These are phyloP conservation scores for Penicillium sclerotiorum DNA, from an alignment of 2,329 filamentous ascomycete genomes.

Conservation along the genomic window DNA sequence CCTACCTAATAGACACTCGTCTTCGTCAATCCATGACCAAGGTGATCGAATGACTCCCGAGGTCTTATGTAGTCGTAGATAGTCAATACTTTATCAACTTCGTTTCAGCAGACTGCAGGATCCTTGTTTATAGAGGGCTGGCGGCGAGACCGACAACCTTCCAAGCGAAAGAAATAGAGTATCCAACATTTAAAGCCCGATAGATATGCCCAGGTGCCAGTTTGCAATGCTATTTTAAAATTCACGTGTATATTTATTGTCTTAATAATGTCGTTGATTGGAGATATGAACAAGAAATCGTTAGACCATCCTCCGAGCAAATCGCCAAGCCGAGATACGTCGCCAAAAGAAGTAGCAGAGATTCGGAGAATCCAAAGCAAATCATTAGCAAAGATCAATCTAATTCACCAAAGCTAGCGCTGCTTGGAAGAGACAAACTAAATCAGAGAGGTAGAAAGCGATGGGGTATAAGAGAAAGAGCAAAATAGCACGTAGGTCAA, in stretches of 20 bases:
- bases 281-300: conserved; percentile 2
- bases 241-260: too few relatives aligned
- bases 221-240: too few relatives aligned
- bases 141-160: too few relatives aligned
- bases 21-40: background rate
- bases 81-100: too few relatives aligned
- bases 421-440: background rate
- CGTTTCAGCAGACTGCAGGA: too few relatives aligned
- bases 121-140: too few relatives aligned
- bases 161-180: too few relatives aligned
- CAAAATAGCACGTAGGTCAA: background rate
- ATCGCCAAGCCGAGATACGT: background rate
- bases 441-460: background rate
- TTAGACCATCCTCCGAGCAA: background rate
- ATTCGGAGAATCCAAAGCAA: background rate
- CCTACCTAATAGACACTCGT: background rate
- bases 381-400: background rate
- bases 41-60: background rate
- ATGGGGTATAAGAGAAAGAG: background rate
- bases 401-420: background rate
- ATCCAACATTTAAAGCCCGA: too few relatives aligned
- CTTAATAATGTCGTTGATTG: too few relatives aligned
- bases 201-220: too few relatives aligned
- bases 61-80: background rate
- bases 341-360: too few relatives aligned